These are phyloP conservation scores for Hebeloma cylindrosporum DNA, from an alignment of 768 basidiomycete genomes.

Conservation along the genomic window DNA sequence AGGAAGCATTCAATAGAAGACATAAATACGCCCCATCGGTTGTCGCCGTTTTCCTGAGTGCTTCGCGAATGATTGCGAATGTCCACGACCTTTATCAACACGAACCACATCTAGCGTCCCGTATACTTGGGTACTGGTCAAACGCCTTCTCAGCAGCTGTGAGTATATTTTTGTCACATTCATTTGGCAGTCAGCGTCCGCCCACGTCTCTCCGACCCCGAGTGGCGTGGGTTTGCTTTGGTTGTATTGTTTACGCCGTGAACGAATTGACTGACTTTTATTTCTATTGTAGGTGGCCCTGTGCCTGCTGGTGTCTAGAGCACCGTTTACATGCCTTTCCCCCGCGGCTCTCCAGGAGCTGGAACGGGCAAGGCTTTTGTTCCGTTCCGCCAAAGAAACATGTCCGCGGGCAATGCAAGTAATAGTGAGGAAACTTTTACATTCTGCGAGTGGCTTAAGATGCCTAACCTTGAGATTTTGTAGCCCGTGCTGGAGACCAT, in stretches of 20 bases:
- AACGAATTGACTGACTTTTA: constrained; percentile 4
- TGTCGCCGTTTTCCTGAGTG: constrained; percentile 65
- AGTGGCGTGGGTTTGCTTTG: constrained; percentile 15
- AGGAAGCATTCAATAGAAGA: constrained; percentile 57
- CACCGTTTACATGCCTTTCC: constrained; percentile 64
- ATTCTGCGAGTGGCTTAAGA: constrained; percentile 1
- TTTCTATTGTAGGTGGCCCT: constrained; percentile 42
- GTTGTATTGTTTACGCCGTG: neutral
- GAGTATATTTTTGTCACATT: constrained; percentile 21
- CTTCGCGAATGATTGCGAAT: constrained; percentile 61
- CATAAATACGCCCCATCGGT: constrained; percentile 71
- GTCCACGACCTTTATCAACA: constrained; percentile 54
- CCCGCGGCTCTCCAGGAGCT: constrained; percentile 65
- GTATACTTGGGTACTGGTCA: constrained; percentile 54
- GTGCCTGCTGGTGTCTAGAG: constrained; percentile 57
- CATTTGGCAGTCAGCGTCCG: constrained; percentile 2
- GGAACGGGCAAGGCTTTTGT: constrained; percentile 45
- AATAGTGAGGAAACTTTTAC: constrained; percentile 35
- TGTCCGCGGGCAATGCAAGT: constrained; percentile 48
- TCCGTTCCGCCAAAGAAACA: constrained; percentile 43
- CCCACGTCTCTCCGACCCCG: constrained; percentile 7
- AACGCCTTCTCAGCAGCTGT: constrained; percentile 55
- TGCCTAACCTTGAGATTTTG: constrained; percentile 3
- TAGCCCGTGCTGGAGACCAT: constrained; percentile 50
- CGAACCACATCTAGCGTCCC: constrained; percentile 58